These are phyloP conservation scores for Phragmites australis DNA, from an alignment of 176 grass and related monocot species.

Conservation along the genomic window DNA sequence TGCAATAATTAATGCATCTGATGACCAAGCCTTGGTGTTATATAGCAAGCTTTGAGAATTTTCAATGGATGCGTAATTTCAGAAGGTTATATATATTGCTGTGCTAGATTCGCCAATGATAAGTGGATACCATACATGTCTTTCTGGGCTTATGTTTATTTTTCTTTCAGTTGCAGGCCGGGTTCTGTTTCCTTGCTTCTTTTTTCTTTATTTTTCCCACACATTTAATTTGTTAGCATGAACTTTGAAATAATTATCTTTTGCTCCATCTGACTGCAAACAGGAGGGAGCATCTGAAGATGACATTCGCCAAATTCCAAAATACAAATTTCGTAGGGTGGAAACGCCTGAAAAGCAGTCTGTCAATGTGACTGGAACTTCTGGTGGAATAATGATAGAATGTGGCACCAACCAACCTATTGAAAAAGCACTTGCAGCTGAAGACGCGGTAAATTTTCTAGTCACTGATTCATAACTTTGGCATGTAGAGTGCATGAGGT, in stretches of 20 bases:
- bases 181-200: not conserved
- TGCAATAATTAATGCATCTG: not conserved
- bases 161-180: not conserved
- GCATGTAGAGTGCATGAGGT: not conserved
- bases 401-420: slow-evolving; percentile 64
- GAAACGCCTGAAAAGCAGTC: slow-evolving; percentile 31
- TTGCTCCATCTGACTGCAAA: slow-evolving; percentile 4
- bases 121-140: not conserved
- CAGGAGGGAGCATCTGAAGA: slow-evolving; percentile 80
- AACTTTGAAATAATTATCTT: not conserved
- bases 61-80: not conserved
- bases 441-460: slow-evolving; percentile 71
- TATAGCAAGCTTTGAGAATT: not conserved
- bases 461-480: not conserved
- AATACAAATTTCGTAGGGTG: slow-evolving; percentile 50
- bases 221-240: not conserved
- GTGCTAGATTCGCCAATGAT: not conserved
- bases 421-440: slow-evolving; percentile 62
- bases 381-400: slow-evolving; percentile 70
- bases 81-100: not conserved
- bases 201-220: not conserved
- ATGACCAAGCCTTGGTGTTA: not conserved
- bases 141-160: slow-evolving; percentile 7
- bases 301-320: slow-evolving; percentile 64
- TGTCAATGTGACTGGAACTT: slow-evolving; percentile 19